A percentile compares a stretch with the other conserved stretches of the same genome.
Conservation (phyloP, 345 rosid genomes). For the Lepidium africanum region DNA sequence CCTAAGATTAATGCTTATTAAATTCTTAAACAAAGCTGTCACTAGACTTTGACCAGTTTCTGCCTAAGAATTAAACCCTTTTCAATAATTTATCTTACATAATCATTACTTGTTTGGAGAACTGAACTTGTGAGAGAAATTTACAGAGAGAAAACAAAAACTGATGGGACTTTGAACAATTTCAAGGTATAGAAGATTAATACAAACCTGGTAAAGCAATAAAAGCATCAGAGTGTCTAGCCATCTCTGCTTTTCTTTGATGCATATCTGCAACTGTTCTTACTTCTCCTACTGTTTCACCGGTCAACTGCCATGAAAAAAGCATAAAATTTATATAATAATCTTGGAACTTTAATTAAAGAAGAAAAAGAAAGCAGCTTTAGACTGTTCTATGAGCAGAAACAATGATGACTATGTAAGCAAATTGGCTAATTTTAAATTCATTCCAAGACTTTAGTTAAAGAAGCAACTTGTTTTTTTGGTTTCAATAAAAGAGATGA, state of each 20-base stretch:
- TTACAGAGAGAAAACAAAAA: background rate
- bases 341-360: conserved; percentile 10
- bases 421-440: conserved; percentile 18
- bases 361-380: conserved; percentile 16
- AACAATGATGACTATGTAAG: conserved; percentile 27
- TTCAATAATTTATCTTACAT: background rate
- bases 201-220: conserved; percentile 96
- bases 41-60: conserved; percentile 12
- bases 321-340: background rate
- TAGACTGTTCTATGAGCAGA: conserved; percentile 30
- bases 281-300: conserved; percentile 98
- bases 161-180: conserved; percentile 11
- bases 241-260: conserved; percentile 99
- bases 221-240: conserved; percentile 98
- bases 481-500: background rate
- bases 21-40: conserved; percentile 15
- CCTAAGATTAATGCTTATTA: background rate
- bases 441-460: conserved; percentile 3
- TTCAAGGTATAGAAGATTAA: background rate
- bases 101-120: conserved; percentile 19
- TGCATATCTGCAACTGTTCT: conserved; percentile 99
- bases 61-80: background rate
- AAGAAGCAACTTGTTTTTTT: background rate
- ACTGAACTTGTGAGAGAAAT: conserved; percentile 12
- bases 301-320: conserved; percentile 68